Evolutionary conservation across 1,284 basidiomycete species (phyloP).

Genomic region (Hemileia vastatrix): DNA sequence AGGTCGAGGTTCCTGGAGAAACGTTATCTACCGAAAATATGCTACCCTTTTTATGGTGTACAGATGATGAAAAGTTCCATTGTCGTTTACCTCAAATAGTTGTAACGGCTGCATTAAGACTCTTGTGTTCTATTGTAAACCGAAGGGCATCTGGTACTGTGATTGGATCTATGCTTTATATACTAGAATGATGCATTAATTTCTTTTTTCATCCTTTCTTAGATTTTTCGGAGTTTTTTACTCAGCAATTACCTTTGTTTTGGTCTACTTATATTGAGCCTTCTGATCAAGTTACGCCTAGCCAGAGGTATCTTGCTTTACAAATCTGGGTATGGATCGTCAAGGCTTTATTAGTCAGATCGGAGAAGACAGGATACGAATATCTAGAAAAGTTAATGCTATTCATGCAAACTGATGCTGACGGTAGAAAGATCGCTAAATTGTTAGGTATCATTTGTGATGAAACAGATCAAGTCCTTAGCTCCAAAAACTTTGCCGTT

Average conservation of each 20-base stretch:
- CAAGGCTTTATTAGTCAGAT: conserved; percentile 66
- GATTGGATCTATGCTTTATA: too few species aligned
- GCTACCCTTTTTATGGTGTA: conserved; percentile 9
- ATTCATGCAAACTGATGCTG: conserved; percentile 53
- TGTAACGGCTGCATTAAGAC: conserved; percentile 13
- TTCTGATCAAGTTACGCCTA: conserved; percentile 42
- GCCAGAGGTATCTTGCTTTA: conserved; percentile 48
- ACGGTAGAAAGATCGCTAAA: conserved; percentile 62
- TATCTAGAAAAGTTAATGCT: conserved; percentile 58
- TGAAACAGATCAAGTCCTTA: conserved; percentile 55
- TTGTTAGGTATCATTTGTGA: conserved; percentile 59
- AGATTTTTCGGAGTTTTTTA: conserved; percentile 42
- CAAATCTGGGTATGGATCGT: conserved; percentile 62
- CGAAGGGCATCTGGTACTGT: conserved; percentile 6
- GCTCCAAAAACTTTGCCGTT: conserved; percentile 64
- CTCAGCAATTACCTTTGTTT: conserved; percentile 24
- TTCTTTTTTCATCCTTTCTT: conserved; percentile 45
- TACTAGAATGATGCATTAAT: too few species aligned
- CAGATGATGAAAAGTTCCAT: too few species aligned
- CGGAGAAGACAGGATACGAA: conserved; percentile 53
- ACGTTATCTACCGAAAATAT: conserved; percentile 8
- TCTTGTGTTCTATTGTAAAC: conserved; percentile 20
- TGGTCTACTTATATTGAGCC: conserved; percentile 46
- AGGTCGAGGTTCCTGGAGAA: conserved; percentile 20
- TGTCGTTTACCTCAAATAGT: conserved; percentile 3